Evolutionary conservation across 768 basidiomycete genomes (phyloP).

Genomic region (Leccinum subtestaceum): DNA sequence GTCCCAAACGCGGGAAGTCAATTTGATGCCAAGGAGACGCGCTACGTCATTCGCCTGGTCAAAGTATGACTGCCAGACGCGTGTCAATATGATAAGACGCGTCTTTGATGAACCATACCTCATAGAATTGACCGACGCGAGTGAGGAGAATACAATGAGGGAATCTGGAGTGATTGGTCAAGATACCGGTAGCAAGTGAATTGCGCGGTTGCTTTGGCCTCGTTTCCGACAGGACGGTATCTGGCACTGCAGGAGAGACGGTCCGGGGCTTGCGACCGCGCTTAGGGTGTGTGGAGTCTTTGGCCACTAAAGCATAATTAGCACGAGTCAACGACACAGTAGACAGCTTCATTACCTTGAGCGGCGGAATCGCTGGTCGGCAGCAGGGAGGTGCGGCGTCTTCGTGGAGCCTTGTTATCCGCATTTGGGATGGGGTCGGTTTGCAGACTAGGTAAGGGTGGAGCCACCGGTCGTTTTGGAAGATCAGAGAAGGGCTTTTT

Average conservation of each 20-base stretch:
- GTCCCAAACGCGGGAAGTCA: conserved; percentile 75
- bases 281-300: conserved; percentile 4
- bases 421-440: background rate
- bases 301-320: background rate
- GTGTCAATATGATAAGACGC: conserved; percentile 8
- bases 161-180: conserved; percentile 67
- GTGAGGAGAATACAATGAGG: conserved; percentile 90
- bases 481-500: conserved; percentile 59
- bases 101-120: conserved; percentile 47
- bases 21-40: conserved; percentile 74
- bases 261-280: conserved; percentile 21
- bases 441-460: background rate
- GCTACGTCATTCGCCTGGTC: conserved; percentile 83
- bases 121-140: conserved; percentile 93
- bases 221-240: background rate
- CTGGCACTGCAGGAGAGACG: background rate
- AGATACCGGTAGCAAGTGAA: conserved; percentile 66
- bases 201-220: conserved; percentile 36
- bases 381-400: background rate
- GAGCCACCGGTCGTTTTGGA: conserved; percentile 39
- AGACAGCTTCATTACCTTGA: conserved; percentile 9
- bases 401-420: background rate
- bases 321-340: background rate
- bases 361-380: background rate
- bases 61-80: conserved; percentile 75